These are phyloP conservation scores for Russula sp. DNA, from an alignment of 768 basidiomycete genomes.

Conservation along the genomic window DNA sequence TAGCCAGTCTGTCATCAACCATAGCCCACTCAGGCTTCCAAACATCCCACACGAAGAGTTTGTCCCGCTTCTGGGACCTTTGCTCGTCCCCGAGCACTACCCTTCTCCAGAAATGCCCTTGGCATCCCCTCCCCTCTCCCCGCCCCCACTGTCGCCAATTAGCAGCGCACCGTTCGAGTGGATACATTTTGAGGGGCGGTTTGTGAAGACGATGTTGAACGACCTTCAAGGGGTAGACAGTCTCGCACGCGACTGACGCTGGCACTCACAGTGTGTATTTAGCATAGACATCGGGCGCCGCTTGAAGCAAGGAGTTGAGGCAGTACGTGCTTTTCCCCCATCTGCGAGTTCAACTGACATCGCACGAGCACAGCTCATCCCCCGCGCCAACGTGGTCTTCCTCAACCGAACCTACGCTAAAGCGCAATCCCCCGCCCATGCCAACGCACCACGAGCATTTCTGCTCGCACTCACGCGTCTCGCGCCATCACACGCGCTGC, in stretches of 20 bases:
- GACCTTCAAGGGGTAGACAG: constrained; percentile 79
- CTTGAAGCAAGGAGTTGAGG: constrained; percentile 71
- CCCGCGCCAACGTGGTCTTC: constrained; percentile 79
- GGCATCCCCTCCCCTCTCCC: constrained; percentile 20
- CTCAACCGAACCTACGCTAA: constrained; percentile 67
- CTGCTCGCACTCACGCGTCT: constrained; percentile 64
- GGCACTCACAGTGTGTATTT: constrained; percentile 78
- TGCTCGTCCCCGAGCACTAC: constrained; percentile 79
- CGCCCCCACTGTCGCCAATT: constrained; percentile 24
- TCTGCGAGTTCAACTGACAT: neutral
- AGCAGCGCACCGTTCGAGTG: constrained; percentile 69
- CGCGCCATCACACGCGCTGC: constrained; percentile 66
- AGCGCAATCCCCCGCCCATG: constrained; percentile 49
- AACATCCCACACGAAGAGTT: constrained; percentile 87
- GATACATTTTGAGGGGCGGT: constrained; percentile 81
- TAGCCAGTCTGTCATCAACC: constrained; percentile 69
- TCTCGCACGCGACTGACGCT: constrained; percentile 74
- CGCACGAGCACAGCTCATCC: constrained; percentile 52
- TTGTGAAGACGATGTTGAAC: constrained; percentile 69
- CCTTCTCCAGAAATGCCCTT: constrained; percentile 32
- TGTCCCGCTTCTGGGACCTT: constrained; percentile 69
- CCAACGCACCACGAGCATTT: constrained; percentile 66
- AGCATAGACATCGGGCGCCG: constrained; percentile 76
- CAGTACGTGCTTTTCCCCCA: constrained; percentile 42
- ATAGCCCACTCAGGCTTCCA: constrained; percentile 82